Evolutionary conservation across 768 basidiomycete genomes (phyloP), one percentile per base, ranked within the genome.

Genomic region (Suillus tomentosus): DNA sequence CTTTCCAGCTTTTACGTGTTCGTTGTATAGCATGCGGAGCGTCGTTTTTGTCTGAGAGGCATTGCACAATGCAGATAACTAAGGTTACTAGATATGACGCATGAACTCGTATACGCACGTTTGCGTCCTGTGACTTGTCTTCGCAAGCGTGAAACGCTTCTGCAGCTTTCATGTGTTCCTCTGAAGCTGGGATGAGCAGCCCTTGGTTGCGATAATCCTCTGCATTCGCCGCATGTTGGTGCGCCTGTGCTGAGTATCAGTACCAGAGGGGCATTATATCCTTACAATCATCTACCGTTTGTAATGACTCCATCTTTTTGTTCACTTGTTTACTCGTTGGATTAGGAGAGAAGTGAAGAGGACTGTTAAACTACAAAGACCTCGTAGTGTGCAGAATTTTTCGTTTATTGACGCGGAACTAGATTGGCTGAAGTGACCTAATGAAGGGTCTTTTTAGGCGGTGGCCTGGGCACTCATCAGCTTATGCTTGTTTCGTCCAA

Each of bases 151-250:
- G 74, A 71, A 92, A 94, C 2, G 89, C 88, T 65, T 88, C 87
- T 17, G 92, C 91, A 36, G 93, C 91, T 70, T 87, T 89, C 65
- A 79, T 74, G 68, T 94, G 90, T 67, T 93, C 89, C 65, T 91
- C 87, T 31, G 85, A 82, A 13, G 92, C 90, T 42, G 85, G 85
- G 24, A 92, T 84, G 60, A 92, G 82, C 7, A 91, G 79, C 14
- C 92, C 92, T 64, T 85, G 83, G 14, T 80, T 81, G 53, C 83
- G 71, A 70, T 84, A 85, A 64, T 93, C 91, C 59, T 94, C 91
- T 42, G 91, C 92, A 70, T 89, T 90, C 17, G 88, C 87, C 61
- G 89, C 89, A 76, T 93, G 91, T 69, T 89, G 87, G 74, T 94
- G 90, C 24, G 92, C 92, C 91, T 94, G 73, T 27, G 22, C n/a